Percentiles rank a stretch among this genome's conserved stretches.
phyloP scores from a whole-genome alignment of 208 protist genomes.

The Trypanosoma conorhini region DNA sequence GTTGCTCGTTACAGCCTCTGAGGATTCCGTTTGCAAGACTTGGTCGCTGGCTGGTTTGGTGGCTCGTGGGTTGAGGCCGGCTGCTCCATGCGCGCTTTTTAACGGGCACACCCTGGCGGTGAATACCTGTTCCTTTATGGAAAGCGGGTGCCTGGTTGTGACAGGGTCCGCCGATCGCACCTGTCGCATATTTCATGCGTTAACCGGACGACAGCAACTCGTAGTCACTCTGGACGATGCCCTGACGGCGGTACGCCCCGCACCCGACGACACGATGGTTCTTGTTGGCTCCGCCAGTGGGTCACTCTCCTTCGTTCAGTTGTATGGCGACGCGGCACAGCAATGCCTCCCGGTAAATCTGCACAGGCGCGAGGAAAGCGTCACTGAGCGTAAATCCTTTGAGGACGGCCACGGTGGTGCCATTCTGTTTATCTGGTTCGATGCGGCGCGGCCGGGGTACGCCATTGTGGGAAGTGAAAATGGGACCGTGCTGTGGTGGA shows the following conservation, averaged over 20 bases:
- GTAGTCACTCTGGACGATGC: slow-evolving; percentile 59
- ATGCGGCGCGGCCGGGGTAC: slow-evolving; percentile 22
- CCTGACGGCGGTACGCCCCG: slow-evolving; percentile 48
- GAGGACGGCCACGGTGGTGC: slow-evolving; percentile 50
- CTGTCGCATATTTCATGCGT: slow-evolving; percentile 63
- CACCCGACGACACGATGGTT: slow-evolving; percentile 42
- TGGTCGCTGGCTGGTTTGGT: slow-evolving; percentile 53
- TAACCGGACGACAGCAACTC: slow-evolving; percentile 50
- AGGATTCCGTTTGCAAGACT: slow-evolving; percentile 78
- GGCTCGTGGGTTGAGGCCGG: slow-evolving; percentile 27
- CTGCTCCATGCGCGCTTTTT: slow-evolving; percentile 42
- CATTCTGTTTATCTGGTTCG: slow-evolving; percentile 56
- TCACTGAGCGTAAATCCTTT: slow-evolving; percentile 43
- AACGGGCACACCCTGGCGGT: slow-evolving; percentile 73
- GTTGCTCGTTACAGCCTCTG: slow-evolving; percentile 69
- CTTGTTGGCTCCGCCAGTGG: slow-evolving; percentile 57
- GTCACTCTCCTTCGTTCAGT: slow-evolving; percentile 51
- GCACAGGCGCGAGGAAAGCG: neutral
- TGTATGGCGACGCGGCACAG: slow-evolving; percentile 1
- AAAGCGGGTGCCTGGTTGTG: slow-evolving; percentile 40
- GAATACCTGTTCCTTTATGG: slow-evolving; percentile 63
- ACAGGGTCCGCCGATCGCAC: slow-evolving; percentile 74
- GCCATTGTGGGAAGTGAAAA: slow-evolving; percentile 52
- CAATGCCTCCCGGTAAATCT: slow-evolving; percentile 4
- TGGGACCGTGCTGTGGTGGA: slow-evolving; percentile 64